Base-by-base conservation (phyloP, 805 yeast species). In the Spathaspora arborariae region DNA sequence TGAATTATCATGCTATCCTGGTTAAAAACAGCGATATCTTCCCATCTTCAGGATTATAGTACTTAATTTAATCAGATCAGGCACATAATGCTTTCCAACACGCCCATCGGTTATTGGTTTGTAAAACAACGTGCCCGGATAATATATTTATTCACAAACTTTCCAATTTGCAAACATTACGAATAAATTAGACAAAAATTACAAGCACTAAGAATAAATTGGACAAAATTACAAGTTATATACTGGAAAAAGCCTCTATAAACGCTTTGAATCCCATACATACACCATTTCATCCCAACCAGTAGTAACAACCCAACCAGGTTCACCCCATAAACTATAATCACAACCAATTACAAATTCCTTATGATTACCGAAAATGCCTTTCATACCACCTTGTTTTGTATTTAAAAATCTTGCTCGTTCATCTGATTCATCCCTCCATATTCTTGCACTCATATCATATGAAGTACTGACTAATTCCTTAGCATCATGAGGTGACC, bases 241-340 rank as follows among this genome's bases (percentile, higher is more conserved):
- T 3, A 35, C 13, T 35, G 38, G 38, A 8, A 35, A 35, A 18
- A 35, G 38, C 24, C 34, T 41, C 35, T 38, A 50, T 37, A 72
- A 34, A 45, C 78, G 58, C 56, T 79, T 77, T 1, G 87, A 80
- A 55, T 86, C 90, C 96, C 96, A 94, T 6, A 94, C 78, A 60
- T 85, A 84, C 5, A 90, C 84, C 85, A 88, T 89, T 59, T 92
- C 96, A 68, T 92, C 99, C 96, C 97, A 92, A 1, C 96, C 97
- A 0, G 91, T 84, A 13, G 96, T 84, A 8, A 94, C 96, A 15
- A 85, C 90, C 90, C 94, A 91, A 1, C 97, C 97, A 1, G 94
- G 95, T 55, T 82, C 84, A 2, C 98, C 99, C 97, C 97, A 92
- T 44, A 94, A 65, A 53, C 96, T 85, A 87, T 96, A 94, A 68